phyloP scores from a whole-genome alignment of 352 stramenopile genomes.

The Globisporangium carolinianum region DNA sequence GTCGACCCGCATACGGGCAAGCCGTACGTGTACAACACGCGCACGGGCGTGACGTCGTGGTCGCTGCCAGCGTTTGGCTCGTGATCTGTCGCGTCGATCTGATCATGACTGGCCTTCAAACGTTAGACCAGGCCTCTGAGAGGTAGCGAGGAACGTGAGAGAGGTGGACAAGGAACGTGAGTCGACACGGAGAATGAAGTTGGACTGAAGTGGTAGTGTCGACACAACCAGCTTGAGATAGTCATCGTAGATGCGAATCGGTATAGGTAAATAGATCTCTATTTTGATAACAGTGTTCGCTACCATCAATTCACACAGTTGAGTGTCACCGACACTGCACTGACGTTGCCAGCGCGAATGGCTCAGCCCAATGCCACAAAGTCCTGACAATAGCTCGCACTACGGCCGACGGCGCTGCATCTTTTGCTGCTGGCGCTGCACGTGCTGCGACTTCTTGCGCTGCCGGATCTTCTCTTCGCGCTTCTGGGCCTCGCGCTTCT shows the following conservation, averaged over 20 bases:
- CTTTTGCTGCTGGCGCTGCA: slow-evolving; percentile 54
- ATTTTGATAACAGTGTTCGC: too few relatives aligned
- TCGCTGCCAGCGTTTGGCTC: slow-evolving; percentile 34
- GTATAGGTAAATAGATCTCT: slow-evolving; percentile 18
- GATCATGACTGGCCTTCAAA: not conserved
- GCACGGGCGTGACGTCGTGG: slow-evolving; percentile 50
- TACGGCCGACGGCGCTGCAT: slow-evolving; percentile 28
- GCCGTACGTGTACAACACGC: slow-evolving; percentile 50
- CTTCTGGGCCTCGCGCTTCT: slow-evolving; percentile 72
- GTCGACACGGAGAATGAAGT: too few relatives aligned
- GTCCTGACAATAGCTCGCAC: too few relatives aligned
- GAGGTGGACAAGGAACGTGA: too few relatives aligned
- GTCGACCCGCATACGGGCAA: slow-evolving; percentile 40
- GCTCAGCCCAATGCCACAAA: not conserved
- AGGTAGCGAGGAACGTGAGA: too few relatives aligned
- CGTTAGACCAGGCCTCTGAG: too few relatives aligned
- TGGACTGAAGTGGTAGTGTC: not conserved
- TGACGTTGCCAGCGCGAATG: not conserved
- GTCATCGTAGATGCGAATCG: too few relatives aligned
- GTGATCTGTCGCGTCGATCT: not conserved
- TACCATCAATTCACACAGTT: too few relatives aligned
- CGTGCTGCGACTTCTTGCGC: slow-evolving; percentile 72
- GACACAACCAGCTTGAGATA: not conserved
- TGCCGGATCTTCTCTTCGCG: slow-evolving; percentile 77
- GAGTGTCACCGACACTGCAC: not conserved